These are phyloP conservation scores for Yamadazyma tumulicola DNA, from an alignment of 805 yeast genomes.

Conservation along the genomic window DNA sequence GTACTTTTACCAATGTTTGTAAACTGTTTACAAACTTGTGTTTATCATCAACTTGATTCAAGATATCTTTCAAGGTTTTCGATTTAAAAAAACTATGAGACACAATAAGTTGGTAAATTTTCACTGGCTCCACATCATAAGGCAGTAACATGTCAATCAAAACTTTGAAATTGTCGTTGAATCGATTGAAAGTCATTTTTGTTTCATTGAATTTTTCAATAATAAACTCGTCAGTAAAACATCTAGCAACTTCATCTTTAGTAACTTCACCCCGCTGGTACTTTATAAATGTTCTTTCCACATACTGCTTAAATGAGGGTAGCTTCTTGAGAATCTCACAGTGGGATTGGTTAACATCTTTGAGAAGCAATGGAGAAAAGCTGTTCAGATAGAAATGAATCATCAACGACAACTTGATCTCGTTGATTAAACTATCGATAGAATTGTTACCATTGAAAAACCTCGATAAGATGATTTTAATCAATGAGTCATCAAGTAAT, in stretches of 20 bases:
- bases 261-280: neutral
- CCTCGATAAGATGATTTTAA: constrained; percentile 28
- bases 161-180: constrained; percentile 24
- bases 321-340: constrained; percentile 26
- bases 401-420: constrained; percentile 36
- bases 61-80: constrained; percentile 18
- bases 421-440: constrained; percentile 36
- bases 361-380: constrained; percentile 21
- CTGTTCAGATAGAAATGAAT: constrained; percentile 40
- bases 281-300: constrained; percentile 22
- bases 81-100: constrained; percentile 26
- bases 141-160: constrained; percentile 21
- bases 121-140: constrained; percentile 13
- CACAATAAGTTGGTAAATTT: constrained; percentile 29
- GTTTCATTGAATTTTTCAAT: constrained; percentile 12
- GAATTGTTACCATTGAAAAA: constrained; percentile 39
- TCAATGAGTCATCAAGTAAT: constrained; percentile 20
- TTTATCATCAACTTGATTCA: constrained; percentile 10
- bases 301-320: constrained; percentile 32
- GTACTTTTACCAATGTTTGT: neutral
- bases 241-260: constrained; percentile 3
- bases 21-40: neutral
- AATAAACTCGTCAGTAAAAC: constrained; percentile 10
- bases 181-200: constrained; percentile 18
- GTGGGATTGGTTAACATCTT: constrained; percentile 10